Conservation (phyloP, 2,329 filamentous ascomycete genomes). For the Stemphylium vesicarium region DNA sequence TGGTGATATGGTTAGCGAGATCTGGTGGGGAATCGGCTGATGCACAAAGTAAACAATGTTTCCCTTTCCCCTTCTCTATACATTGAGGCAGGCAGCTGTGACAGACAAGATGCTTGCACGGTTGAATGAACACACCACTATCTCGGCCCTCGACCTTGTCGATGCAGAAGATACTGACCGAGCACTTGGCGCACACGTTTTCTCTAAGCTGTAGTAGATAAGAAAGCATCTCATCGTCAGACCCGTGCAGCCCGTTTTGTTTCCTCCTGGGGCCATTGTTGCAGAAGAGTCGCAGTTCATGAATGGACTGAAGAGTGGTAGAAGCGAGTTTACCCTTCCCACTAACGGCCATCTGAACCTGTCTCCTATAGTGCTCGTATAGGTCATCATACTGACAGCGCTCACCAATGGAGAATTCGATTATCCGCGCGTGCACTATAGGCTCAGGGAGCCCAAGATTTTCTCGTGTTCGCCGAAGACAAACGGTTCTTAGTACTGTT, state of each 20-base stretch:
- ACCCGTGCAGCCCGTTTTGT: neutral
- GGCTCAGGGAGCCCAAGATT: conserved; percentile 14
- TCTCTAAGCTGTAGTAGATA: conserved; percentile 9
- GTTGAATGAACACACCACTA: conserved; percentile 1
- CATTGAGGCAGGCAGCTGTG: conserved; percentile 8
- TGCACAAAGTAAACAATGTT: conserved; percentile 5
- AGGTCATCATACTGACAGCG: conserved; percentile 8
- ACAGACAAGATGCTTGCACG: conserved; percentile 13
- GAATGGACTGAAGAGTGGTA: conserved; percentile 15
- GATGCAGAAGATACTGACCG: conserved; percentile 1
- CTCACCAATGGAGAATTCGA: neutral
- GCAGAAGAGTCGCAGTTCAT: conserved; percentile 23
- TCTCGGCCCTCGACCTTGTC: neutral
- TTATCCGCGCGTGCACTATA: neutral
- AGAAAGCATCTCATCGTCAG: conserved; percentile 11
- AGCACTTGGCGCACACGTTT: conserved; percentile 7
- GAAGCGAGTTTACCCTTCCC: conserved; percentile 2
- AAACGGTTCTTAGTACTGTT: conserved; percentile 12
- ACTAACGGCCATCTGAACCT: conserved; percentile 13
- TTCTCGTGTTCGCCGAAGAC: conserved; percentile 17
- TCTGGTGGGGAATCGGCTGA: conserved; percentile 1
- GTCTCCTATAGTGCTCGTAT: conserved; percentile 4
- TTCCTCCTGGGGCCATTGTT: conserved; percentile 18
- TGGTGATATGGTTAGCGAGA: neutral
- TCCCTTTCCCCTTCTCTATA: neutral